phyloP scores from a whole-genome alignment of 208 protist genomes.

The Leishmania tropica region DNA sequence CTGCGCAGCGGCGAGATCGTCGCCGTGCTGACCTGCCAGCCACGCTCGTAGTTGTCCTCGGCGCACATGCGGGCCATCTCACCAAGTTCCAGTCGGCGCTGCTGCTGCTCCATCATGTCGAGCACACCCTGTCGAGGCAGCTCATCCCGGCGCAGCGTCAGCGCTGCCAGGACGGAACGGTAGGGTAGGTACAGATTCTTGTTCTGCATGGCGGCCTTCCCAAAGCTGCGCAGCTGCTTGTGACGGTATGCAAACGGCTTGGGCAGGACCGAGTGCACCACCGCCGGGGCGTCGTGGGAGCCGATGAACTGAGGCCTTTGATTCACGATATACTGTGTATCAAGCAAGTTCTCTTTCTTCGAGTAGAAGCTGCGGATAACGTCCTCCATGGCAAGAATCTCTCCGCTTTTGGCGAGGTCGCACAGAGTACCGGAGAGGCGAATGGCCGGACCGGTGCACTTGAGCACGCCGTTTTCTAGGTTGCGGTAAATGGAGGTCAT shows the following conservation, averaged over 20 bases:
- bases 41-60: slow-evolving; percentile 55
- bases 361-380: slow-evolving; percentile 71
- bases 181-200: slow-evolving; percentile 21
- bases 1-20: slow-evolving; percentile 36
- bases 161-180: slow-evolving; percentile 43
- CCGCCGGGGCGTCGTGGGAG: slow-evolving; percentile 44
- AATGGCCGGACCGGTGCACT: slow-evolving; percentile 72
- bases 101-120: slow-evolving; percentile 63
- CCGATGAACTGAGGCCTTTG: slow-evolving; percentile 54
- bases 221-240: slow-evolving; percentile 29
- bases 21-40: slow-evolving; percentile 12
- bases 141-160: slow-evolving; percentile 38
- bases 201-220: slow-evolving; percentile 6
- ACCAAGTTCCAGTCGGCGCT: slow-evolving; percentile 47
- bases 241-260: slow-evolving; percentile 74
- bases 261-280: slow-evolving; percentile 81
- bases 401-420: slow-evolving; percentile 62
- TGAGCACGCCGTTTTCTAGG: slow-evolving; percentile 55
- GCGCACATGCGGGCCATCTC: slow-evolving; percentile 65
- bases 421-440: slow-evolving; percentile 73
- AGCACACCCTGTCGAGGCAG: slow-evolving; percentile 59
- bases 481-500: slow-evolving; percentile 73
- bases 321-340: slow-evolving; percentile 75
- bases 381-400: slow-evolving; percentile 78
- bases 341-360: slow-evolving; percentile 72